Base-by-base conservation (phyloP, 345 rosid genomes). In the Pistacia integerrima region DNA sequence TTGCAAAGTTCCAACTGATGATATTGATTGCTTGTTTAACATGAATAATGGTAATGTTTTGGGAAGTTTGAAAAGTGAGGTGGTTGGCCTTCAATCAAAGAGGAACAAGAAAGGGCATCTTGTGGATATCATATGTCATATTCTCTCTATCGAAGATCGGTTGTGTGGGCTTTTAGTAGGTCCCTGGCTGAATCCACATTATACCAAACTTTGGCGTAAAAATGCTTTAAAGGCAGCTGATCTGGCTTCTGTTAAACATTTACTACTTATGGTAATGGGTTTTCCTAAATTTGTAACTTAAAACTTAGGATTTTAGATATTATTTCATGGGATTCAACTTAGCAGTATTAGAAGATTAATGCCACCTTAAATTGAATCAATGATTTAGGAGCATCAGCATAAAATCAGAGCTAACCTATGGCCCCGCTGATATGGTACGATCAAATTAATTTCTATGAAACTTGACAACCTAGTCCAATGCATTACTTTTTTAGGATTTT, bases 151-250 rank as follows among this genome's bases (percentile, higher is more conserved):
- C 56, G 99, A 93, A 86, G 84, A 83, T 72, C 92, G 92, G 59
- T 78, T 96, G 86, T 93, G 49, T 76, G 99, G 99, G 74, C 94
- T 96, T 72, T 78, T 96, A 61, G 76, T 80, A 57, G 99, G 99
- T 82, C 97, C 99, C 78, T 96, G 97, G 99, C 76, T 88, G 82
- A 88, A 88, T 87, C 90, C 89, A 36, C 88, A 87, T 17, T 85
- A 90, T 82, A 78, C 85, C 75, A 83, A 75, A 78, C 78, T 82
- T 41, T 96, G 98, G 97, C 93, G 81, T 74, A 84, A 84, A 85
- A 85, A 82, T 75, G 76, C 87, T 73, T 80, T 87, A 14, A 86
- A 84, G 77, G 88, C 92, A 76, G 80, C 92, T 72, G 86, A 84
- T 76, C 38, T 93, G 80, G 82, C 78, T 28, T 81, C 91, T 64